Base-by-base conservation (phyloP, 768 basidiomycete genomes). In the Krasilnikovozyma curviuscula region DNA sequence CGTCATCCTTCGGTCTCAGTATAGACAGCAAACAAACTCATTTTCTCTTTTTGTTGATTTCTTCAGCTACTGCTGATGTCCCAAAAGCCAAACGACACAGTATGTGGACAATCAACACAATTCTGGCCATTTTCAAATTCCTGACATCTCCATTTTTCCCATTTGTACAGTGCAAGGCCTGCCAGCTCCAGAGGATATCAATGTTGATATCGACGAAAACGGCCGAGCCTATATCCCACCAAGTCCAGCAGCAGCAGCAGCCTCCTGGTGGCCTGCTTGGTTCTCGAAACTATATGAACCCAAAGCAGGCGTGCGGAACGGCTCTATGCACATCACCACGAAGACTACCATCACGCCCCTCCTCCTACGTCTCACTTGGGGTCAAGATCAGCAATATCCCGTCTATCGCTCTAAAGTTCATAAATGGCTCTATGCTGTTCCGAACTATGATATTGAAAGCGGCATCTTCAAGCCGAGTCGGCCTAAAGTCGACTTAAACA, bases 401-500 rank as follows among this genome's bases (percentile, higher is more conserved):
- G 70, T 98, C 12, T 77, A 83, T 57, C 69, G 81, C 61, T 88
- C 84, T 5, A 76, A 79, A 34, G 74, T 84, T 59, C 78, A 89
- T 58, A 89, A 85, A 0, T 98, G 89, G 89, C 74, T 75, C 3
- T 95, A 81, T 64, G 80, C 86, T 25, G 80, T 93, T 3, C 73
- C 77, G 3, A 44, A 46, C 28, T 31, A 46, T 0, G 50, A 53
- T 12, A 32, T 48, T 40, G 53, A 45, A 37, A 29, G 16, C 10
- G 38, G 1, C 46, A 40, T 2, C 31, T 48, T 16, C 29, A 24
- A 1, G 47, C 39, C 21, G 10, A 41, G 25, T 16, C 19, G 6
- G 42, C 42, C 4, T 37, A 37, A n/a, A 18, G 23, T 12, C 35
- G 23, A 23, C 35, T 18, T 18, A 37, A 23, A 7, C 8, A 18